Evolutionary conservation across 345 rosid species (phyloP).

Genomic region (Camelina hispida): DNA sequence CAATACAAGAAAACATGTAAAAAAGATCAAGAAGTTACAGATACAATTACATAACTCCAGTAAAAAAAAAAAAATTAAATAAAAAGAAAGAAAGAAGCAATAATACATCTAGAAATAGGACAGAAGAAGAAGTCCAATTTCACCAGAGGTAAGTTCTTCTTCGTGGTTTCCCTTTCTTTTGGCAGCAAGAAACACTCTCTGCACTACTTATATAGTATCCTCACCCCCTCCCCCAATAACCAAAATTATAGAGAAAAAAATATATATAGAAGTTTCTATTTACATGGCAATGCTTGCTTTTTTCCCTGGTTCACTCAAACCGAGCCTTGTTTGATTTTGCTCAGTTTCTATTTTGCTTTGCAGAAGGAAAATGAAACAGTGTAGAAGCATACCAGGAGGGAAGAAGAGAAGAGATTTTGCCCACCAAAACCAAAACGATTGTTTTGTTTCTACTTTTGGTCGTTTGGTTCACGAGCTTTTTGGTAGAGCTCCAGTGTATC

Average conservation of each 20-base stretch:
- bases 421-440: conserved; percentile 22
- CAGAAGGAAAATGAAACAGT: conserved; percentile 42
- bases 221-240: conserved; percentile 40
- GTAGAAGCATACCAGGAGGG: conserved; percentile 47
- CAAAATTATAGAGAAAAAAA: conserved; percentile 39
- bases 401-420: conserved; percentile 36
- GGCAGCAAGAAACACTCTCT: conserved; percentile 48
- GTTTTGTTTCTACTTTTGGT: conserved; percentile 38
- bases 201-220: conserved; percentile 38
- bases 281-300: conserved; percentile 44
- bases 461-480: conserved; percentile 52
- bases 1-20: conserved; percentile 46
- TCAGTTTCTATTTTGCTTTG: conserved; percentile 32
- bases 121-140: conserved; percentile 48
- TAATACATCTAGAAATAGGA: conserved; percentile 44
- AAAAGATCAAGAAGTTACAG: conserved; percentile 40
- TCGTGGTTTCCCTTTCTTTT: conserved; percentile 32
- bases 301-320: conserved; percentile 27
- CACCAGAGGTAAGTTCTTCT: conserved; percentile 45
- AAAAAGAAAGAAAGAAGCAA: conserved; percentile 28
- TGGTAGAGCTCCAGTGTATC: conserved; percentile 73
- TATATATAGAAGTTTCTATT: conserved; percentile 45
- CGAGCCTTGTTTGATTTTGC: conserved; percentile 24
- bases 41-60: conserved; percentile 42
- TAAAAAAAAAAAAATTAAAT: background rate